phyloP scores from a whole-genome alignment of 352 stramenopile genomes.

The Phytophthora capsici region DNA sequence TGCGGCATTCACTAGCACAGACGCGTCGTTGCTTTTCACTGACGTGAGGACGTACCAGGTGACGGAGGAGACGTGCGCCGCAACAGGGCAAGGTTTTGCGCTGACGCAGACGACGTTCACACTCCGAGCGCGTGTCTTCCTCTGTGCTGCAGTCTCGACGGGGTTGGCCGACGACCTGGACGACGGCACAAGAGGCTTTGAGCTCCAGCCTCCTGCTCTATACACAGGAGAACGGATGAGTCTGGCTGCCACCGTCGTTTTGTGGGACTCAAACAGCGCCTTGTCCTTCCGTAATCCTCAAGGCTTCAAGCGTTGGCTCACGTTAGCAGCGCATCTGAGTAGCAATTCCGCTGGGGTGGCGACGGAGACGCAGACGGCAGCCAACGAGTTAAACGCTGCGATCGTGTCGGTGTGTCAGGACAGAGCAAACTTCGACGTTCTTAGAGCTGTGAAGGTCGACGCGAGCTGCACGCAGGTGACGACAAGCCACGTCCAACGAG shows the following conservation, averaged over 20 bases:
- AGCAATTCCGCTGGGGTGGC: not conserved
- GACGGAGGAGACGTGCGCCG: slow-evolving; percentile 36
- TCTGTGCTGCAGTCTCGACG: slow-evolving; percentile 54
- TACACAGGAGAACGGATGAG: slow-evolving; percentile 34
- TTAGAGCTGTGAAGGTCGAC: slow-evolving; percentile 46
- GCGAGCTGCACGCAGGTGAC: slow-evolving; percentile 43
- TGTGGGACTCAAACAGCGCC: slow-evolving; percentile 51
- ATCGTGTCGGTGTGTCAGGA: slow-evolving; percentile 28
- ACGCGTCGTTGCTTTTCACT: slow-evolving; percentile 51
- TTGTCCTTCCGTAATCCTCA: slow-evolving; percentile 54
- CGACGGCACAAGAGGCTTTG: slow-evolving; percentile 52
- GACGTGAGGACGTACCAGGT: slow-evolving; percentile 47
- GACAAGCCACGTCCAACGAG: slow-evolving; percentile 31
- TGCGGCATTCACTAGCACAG: slow-evolving; percentile 18
- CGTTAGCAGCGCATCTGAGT: slow-evolving; percentile 13
- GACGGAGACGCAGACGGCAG: slow-evolving; percentile 18
- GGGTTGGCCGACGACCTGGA: slow-evolving; percentile 53
- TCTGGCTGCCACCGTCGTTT: slow-evolving; percentile 36
- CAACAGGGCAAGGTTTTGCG: slow-evolving; percentile 35
- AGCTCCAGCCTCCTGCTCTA: slow-evolving; percentile 39
- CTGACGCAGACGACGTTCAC: slow-evolving; percentile 39
- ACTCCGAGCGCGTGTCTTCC: slow-evolving; percentile 41
- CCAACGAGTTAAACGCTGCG: slow-evolving; percentile 44
- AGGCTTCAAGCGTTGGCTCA: slow-evolving; percentile 63
- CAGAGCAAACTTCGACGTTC: slow-evolving; percentile 46